Evolutionary conservation across 805 yeast species (phyloP), one percentile per base, ranked within the genome.

Genomic region (Ogataea philodendri): DNA sequence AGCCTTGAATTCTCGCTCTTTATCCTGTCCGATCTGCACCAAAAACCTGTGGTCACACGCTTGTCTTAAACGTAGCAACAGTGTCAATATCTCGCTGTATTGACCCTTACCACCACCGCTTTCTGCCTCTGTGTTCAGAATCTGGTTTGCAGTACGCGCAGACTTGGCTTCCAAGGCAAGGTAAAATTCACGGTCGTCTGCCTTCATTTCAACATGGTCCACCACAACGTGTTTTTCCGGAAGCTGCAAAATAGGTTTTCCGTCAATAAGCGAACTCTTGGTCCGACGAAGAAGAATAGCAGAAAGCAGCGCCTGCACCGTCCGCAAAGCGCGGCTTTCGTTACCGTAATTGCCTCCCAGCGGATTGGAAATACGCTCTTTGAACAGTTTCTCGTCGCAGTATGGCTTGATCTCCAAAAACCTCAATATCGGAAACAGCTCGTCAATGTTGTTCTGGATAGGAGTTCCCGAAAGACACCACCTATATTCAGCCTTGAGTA

Each of bases 31-130:
- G 30, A 84, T 68, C 41, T 74, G 70, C 16, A 84, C 90, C 39
- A 89, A 63, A 51, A 74, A 79, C 24, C 79, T 76, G 55, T 86
- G 96, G 52, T 83, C 78, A 53, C 95, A 84, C 3, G 95, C 89
- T 61, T 89, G 96, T 41, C 97, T 71, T 50, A 89, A 65, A 32
- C 96, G 70, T 29, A 89, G 63, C 32, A 89, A 68, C 46, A 88
- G 62, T 0, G 86, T 78, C 45, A 89, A 72, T 33, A 87, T 76
- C 41, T 72, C 70, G 3, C 82, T 72, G 48, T 76, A 77, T 40
- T 65, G 63, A 9, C 59, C 60, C 10, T 38, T 39, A 15, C 36
- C 41, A 16, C 22, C 22, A 10, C 20, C 29, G 25, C 19, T 15
- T 9, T 33, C 33, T 5, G 22, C 24, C 6, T 31, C 41, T 8